Evolutionary conservation across 257 asterid genomes (phyloP), one percentile per base, ranked within the genome.

Genomic region (Solanum commersonii): DNA sequence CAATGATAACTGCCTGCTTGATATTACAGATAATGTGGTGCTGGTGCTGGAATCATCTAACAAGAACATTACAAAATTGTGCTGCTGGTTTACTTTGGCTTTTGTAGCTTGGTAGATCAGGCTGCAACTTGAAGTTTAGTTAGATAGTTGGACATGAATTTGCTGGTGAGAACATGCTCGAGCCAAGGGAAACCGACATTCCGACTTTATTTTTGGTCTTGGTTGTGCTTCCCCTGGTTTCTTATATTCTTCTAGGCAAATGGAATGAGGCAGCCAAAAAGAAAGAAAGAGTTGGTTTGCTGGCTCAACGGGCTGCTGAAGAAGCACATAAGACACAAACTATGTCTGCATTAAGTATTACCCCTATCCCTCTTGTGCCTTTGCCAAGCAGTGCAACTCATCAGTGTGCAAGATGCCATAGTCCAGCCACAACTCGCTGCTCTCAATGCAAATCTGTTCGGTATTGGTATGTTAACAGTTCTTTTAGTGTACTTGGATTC

Each of bases 361-460:
- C 94, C 86, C 87, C 88, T 70, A 37, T 34, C 38, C n/a, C 27
- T n/a, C 56, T 87, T 22, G 65, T 87, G 70, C 92, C 91, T 88
- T 76, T 92, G 87, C 94, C 94, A 27, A 95, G 87, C 89, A 90
- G 20, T 84, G 89, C 93, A 27, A 87, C 88, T 90, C 98, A 84
- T 90, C 92, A 90, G 65, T 96, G 98, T 89, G 96, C 95, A 56
- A 92, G 91, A 88, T 96, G 98, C 94, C 93, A 70, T 44, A 90
- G 91, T 91, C 94, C 94, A 44, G 94, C 96, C 59, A 88, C 90
- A 42, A 96, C 98, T 87, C 98, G 98, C 87, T 95, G 98, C 93
- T 91, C 95, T 14, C 92, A 83, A 29, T 96, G 98, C 96, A 96
- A 96, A 91, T 92, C 96, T 49, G 92, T 93, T 91, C 94, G 98